phyloP scores from a whole-genome alignment of 352 stramenopile genomes.

The Globisporangium cylindrosporum region DNA sequence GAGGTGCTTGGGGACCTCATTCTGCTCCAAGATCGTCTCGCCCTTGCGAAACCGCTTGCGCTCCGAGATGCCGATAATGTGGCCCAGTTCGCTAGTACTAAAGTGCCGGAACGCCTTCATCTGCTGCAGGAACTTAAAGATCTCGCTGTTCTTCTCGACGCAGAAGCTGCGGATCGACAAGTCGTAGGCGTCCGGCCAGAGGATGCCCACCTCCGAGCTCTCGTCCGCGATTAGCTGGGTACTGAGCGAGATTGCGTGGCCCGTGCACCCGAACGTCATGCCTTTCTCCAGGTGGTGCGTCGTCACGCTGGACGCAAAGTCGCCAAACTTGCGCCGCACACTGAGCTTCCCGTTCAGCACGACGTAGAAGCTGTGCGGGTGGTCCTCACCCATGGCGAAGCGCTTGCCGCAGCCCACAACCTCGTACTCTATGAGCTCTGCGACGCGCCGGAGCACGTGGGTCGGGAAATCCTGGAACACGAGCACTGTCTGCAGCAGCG shows the following conservation, averaged over 20 bases:
- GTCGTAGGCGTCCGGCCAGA: conserved; percentile 58
- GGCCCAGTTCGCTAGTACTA: conserved; percentile 57
- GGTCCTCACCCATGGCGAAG: conserved; percentile 51
- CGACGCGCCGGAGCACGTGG: conserved; percentile 39
- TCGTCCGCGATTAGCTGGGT: conserved; percentile 62
- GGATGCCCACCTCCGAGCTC: conserved; percentile 60
- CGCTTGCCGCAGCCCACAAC: conserved; percentile 60
- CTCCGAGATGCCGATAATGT: conserved; percentile 75
- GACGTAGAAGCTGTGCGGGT: conserved; percentile 71
- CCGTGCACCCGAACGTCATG: conserved; percentile 56
- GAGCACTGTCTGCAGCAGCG: conserved; percentile 46
- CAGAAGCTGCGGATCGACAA: conserved; percentile 53
- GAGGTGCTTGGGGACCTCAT: conserved; percentile 47
- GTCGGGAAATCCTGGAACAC: conserved; percentile 70
- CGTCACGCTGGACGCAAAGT: conserved; percentile 58
- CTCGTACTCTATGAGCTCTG: conserved; percentile 58
- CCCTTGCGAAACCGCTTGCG: conserved; percentile 63
- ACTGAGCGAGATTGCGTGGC: conserved; percentile 44
- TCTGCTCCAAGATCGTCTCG: conserved; percentile 61
- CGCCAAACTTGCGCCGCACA: conserved; percentile 52
- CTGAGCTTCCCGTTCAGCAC: conserved; percentile 55
- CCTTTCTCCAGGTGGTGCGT: conserved; percentile 62
- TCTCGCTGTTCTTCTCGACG: conserved; percentile 56
- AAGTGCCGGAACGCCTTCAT: conserved; percentile 61
- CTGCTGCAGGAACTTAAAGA: conserved; percentile 69